Conservation (phyloP, 2,329 filamentous ascomycete genomes). For the Colletotrichum tropicale region DNA sequence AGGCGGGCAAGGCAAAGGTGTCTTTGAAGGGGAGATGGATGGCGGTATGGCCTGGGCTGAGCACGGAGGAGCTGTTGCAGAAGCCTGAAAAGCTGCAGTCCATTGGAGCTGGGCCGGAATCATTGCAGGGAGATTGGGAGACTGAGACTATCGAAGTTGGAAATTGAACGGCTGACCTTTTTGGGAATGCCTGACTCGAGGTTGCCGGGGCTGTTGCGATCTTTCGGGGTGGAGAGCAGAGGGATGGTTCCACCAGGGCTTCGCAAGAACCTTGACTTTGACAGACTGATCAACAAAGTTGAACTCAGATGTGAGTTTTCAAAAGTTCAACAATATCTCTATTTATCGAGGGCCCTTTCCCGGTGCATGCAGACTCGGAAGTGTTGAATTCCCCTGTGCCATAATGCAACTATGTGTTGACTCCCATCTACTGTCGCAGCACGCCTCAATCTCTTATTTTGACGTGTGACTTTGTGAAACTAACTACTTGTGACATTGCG, state of each 20-base stretch:
- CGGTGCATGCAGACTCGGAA: neutral
- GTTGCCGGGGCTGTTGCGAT: neutral
- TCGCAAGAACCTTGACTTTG: neutral
- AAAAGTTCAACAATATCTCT: neutral
- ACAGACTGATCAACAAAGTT: neutral
- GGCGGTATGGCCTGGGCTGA: slow-evolving; percentile 32
- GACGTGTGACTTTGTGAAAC: neutral
- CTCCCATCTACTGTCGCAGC: neutral
- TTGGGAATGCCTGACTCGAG: neutral
- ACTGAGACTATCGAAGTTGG: slow-evolving; percentile 5
- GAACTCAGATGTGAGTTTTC: neutral
- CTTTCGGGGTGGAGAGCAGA: neutral
- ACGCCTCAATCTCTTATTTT: fast-evolving
- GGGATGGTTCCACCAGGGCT: neutral
- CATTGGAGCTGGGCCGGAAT: neutral
- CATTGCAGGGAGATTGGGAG: slow-evolving; percentile 1
- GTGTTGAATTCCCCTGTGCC: neutral
- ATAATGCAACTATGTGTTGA: neutral
- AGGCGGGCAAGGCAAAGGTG: slow-evolving; percentile 34
- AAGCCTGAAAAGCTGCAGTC: neutral
- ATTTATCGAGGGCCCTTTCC: neutral
- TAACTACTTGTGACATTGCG: neutral
- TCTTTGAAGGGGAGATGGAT: slow-evolving; percentile 42
- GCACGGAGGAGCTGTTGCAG: slow-evolving; percentile 1
- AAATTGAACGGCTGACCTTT: neutral